These are phyloP conservation scores for Trichocladium uniseriatum DNA, from an alignment of 495 filamentous ascomycete genomes.

Conservation along the genomic window DNA sequence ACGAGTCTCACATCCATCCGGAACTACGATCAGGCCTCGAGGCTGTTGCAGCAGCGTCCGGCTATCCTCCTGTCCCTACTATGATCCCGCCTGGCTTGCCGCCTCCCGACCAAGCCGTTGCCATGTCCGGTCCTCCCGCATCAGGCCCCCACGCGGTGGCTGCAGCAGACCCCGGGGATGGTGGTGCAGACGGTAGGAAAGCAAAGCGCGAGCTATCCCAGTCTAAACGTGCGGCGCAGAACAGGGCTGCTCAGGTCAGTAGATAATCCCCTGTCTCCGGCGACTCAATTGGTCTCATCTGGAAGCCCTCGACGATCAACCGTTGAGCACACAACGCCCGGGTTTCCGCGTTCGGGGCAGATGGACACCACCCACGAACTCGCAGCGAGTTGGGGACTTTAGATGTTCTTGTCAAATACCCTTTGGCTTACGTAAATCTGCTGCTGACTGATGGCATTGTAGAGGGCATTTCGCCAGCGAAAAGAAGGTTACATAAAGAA, in stretches of 20 bases:
- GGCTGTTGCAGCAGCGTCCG: slow-evolving; percentile 10
- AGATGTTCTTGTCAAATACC: no score
- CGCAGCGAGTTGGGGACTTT: no score
- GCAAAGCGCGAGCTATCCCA: slow-evolving; percentile 82
- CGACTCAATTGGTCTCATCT: slow-evolving; percentile 25
- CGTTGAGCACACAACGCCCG: no score
- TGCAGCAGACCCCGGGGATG: slow-evolving; percentile 16
- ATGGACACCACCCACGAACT: no score
- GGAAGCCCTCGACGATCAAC: background rate
- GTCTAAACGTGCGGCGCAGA: slow-evolving; percentile 93
- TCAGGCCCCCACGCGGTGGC: slow-evolving; percentile 6
- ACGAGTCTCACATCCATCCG: slow-evolving; percentile 26
- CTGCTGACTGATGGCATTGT: slow-evolving; percentile 5
- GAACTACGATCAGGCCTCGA: slow-evolving; percentile 26
- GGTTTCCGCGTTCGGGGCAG: no score
- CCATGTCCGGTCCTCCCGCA: slow-evolving; percentile 18
- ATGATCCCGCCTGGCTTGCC: slow-evolving; percentile 27
- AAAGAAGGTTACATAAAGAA: slow-evolving; percentile 98
- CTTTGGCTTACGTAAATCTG: background rate
- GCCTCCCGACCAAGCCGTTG: slow-evolving; percentile 17
- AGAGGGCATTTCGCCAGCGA: slow-evolving; percentile 95
- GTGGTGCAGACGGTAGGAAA: slow-evolving; percentile 35
- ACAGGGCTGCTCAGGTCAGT: slow-evolving; percentile 86
- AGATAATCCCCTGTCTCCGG: background rate
- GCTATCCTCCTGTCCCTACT: slow-evolving; percentile 18